Conservation (phyloP, 2,329 filamentous ascomycete genomes). For the Didymella lethalis region DNA sequence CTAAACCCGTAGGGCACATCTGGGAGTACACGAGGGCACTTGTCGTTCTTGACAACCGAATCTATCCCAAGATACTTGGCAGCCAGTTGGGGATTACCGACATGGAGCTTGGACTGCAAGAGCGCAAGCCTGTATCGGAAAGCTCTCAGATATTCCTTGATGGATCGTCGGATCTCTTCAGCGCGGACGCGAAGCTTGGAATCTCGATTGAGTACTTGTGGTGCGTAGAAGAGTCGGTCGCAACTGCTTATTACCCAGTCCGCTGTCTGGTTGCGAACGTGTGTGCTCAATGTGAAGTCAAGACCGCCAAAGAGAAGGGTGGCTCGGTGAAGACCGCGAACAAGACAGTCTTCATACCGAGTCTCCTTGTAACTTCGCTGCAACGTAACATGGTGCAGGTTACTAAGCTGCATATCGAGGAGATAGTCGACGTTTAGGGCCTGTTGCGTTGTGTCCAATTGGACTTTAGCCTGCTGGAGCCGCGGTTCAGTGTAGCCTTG, state of each 20-base stretch:
- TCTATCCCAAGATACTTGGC: not conserved
- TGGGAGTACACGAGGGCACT: not conserved
- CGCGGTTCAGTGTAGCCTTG: slow-evolving; percentile 12
- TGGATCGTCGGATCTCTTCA: not conserved
- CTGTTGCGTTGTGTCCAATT: slow-evolving; percentile 4
- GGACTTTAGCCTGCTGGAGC: slow-evolving; percentile 13
- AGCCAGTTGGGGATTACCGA: not conserved
- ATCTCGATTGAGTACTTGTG: slow-evolving; percentile 2
- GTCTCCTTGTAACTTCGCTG: slow-evolving; percentile 28
- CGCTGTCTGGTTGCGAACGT: slow-evolving; percentile 29
- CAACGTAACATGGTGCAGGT: slow-evolving; percentile 19
- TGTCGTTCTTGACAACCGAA: not conserved
- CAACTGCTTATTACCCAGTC: slow-evolving; percentile 37
- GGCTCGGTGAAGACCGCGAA: slow-evolving; percentile 28
- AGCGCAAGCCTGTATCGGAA: not conserved
- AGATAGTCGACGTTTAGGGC: slow-evolving; percentile 12
- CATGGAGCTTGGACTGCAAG: not conserved
- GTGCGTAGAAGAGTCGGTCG: slow-evolving; percentile 29
- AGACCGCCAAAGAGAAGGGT: slow-evolving; percentile 20
- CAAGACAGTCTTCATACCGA: slow-evolving; percentile 35
- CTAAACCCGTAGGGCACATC: slow-evolving; percentile 25
- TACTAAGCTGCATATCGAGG: slow-evolving; percentile 18
- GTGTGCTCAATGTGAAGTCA: slow-evolving; percentile 24
- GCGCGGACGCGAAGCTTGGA: slow-evolving; percentile 6
- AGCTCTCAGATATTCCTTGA: not conserved